Percentiles rank a stretch among this genome's conserved stretches.
phyloP scores from a whole-genome alignment of 805 yeast genomes.

The Metschnikowia continentalis region DNA sequence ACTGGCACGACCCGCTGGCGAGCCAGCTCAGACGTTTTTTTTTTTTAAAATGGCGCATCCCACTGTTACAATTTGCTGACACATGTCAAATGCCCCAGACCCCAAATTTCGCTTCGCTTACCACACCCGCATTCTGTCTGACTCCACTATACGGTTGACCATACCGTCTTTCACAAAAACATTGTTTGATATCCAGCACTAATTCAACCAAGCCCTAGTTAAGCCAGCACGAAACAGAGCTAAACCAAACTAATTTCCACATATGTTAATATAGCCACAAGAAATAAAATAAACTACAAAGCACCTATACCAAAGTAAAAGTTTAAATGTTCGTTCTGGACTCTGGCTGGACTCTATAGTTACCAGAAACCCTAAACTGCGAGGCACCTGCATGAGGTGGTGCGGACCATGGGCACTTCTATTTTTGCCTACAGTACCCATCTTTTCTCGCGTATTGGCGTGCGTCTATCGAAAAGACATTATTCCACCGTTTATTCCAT shows the following conservation, averaged over 20 bases:
- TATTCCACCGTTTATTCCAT: not conserved
- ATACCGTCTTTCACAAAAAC: too few species aligned
- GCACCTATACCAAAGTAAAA: too few species aligned
- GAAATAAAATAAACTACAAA: too few species aligned
- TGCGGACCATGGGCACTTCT: not conserved
- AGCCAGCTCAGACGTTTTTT: not conserved
- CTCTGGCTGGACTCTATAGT: too few species aligned
- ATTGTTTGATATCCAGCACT: too few species aligned
- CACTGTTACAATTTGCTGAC: not conserved
- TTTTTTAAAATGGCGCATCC: not conserved
- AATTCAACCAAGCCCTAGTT: too few species aligned
- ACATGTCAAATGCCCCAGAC: not conserved
- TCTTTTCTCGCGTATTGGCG: not conserved
- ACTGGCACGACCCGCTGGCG: not conserved
- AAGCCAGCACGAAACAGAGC: too few species aligned
- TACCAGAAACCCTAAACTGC: too few species aligned
- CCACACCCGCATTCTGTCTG: not conserved
- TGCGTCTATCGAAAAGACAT: slow-evolving; percentile 1
- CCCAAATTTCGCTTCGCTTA: not conserved
- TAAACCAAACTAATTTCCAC: too few species aligned
- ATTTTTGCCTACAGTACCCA: not conserved
- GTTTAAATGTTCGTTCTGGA: too few species aligned
- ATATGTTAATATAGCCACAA: too few species aligned
- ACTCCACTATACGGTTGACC: not conserved
- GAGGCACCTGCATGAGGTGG: not conserved